Conservation (phyloP, 2,329 filamentous ascomycete species). For the Pseudodiploospora longispora region DNA sequence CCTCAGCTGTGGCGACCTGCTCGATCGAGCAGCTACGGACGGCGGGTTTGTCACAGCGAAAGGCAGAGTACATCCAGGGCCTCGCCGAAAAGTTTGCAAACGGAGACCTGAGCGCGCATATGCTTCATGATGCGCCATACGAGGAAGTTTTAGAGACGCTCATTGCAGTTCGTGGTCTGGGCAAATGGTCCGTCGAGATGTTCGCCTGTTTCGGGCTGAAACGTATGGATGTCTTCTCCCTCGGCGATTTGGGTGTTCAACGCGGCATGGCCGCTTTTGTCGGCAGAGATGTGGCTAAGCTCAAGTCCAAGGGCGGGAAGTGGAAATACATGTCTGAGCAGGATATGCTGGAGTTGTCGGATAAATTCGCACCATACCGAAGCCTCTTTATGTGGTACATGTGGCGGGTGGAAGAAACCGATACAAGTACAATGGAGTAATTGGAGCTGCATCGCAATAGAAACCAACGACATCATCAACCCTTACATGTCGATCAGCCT, state of each 20-base stretch:
- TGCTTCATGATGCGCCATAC: conserved; percentile 72
- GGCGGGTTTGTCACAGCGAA: conserved; percentile 85
- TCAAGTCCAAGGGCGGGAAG: conserved; percentile 76
- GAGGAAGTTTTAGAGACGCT: conserved; percentile 78
- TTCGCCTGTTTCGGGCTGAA: conserved; percentile 95
- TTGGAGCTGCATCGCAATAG: neutral
- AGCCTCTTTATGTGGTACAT: conserved; percentile 98
- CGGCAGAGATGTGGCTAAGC: conserved; percentile 73
- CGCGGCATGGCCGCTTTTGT: conserved; percentile 84
- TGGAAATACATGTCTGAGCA: conserved; percentile 97
- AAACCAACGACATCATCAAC: too few relatives aligned
- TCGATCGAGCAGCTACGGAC: conserved; percentile 64
- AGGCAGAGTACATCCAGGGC: conserved; percentile 89
- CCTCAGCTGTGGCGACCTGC: conserved; percentile 59
- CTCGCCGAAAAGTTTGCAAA: conserved; percentile 71
- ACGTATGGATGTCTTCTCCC: conserved; percentile 85
- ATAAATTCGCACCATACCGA: conserved; percentile 77
- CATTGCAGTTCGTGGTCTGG: conserved; percentile 78
- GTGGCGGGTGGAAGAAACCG: conserved; percentile 80
- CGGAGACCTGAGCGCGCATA: conserved; percentile 66
- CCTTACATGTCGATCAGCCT: too few relatives aligned
- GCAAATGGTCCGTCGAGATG: conserved; percentile 93
- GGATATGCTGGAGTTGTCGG: conserved; percentile 80
- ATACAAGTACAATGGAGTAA: conserved; percentile 54
- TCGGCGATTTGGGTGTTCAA: conserved; percentile 89